These are phyloP conservation scores for Hypoxylon sp. DNA, from an alignment of 2,329 filamentous ascomycete genomes.

Conservation along the genomic window DNA sequence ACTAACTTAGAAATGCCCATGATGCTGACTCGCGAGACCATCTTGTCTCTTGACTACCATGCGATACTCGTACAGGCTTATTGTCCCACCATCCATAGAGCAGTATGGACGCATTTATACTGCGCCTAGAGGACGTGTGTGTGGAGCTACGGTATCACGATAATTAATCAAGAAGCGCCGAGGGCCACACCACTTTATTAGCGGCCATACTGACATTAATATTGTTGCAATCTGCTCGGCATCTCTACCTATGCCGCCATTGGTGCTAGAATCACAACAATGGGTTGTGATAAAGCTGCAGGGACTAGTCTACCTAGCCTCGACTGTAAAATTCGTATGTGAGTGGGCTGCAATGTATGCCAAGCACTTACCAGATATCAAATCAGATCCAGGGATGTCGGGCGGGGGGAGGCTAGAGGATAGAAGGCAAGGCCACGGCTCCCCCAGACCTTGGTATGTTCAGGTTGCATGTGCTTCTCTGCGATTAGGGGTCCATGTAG, in stretches of 20 bases:
- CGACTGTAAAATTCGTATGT: conserved; percentile 7
- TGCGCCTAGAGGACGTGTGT: conserved; percentile 22
- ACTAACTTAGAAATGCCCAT: background rate
- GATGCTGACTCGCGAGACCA: background rate
- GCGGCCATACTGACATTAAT: conserved; percentile 15
- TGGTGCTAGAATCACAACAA: background rate
- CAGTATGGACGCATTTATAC: conserved; percentile 6
- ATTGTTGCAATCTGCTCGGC: conserved; percentile 21
- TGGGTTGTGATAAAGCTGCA: conserved; percentile 36
- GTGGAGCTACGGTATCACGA: conserved; percentile 39
- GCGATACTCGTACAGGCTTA: background rate
- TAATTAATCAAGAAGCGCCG: conserved; percentile 34
- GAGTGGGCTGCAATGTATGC: conserved; percentile 17
- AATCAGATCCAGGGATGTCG: conserved; percentile 32
- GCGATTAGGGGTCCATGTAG: conserved; percentile 17
- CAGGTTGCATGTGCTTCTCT: conserved; percentile 22
- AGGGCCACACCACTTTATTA: conserved; percentile 29
- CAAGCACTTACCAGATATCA: conserved; percentile 32
- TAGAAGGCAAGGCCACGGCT: conserved; percentile 21
- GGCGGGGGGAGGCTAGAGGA: conserved; percentile 28
- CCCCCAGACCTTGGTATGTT: conserved; percentile 38
- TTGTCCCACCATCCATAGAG: background rate
- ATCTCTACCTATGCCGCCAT: conserved; percentile 16
- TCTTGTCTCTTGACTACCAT: background rate
- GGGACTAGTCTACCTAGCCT: conserved; percentile 28